phyloP scores from a whole-genome alignment of 2,329 filamentous ascomycete genomes.

The Aspergillus quadricinctus region DNA sequence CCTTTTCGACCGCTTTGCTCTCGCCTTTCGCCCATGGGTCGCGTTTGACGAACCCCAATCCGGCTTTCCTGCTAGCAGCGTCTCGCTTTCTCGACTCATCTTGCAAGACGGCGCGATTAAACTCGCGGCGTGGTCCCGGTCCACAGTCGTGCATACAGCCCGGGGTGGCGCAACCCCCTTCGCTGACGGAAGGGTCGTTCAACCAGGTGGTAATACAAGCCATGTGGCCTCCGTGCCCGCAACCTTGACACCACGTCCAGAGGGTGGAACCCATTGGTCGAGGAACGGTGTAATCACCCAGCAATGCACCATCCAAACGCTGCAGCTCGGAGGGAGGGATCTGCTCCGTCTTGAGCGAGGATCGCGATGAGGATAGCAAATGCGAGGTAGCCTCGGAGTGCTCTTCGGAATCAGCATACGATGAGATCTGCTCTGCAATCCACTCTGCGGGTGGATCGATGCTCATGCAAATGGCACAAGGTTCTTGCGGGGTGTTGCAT shows the following conservation, averaged over 20 bases:
- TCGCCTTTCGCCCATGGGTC: constrained; percentile 43
- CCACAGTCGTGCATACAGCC: constrained; percentile 60
- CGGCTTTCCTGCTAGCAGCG: constrained; percentile 29
- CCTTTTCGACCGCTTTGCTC: constrained; percentile 45
- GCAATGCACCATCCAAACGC: constrained; percentile 14
- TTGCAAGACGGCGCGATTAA: constrained; percentile 31
- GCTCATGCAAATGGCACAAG: constrained; percentile 41
- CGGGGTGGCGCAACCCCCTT: constrained; percentile 55
- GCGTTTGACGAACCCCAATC: constrained; percentile 36
- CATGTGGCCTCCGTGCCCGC: constrained; percentile 57
- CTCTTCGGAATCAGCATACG: constrained; percentile 8
- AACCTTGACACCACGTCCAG: constrained; percentile 57
- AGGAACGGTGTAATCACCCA: constrained; percentile 21
- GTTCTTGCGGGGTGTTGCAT: constrained; percentile 40
- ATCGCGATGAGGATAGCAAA: constrained; percentile 44
- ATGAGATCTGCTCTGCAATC: constrained; percentile 24
- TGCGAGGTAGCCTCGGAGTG: constrained; percentile 28
- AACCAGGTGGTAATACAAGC: constrained; percentile 57
- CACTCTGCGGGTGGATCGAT: constrained; percentile 39
- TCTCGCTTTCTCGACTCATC: constrained; percentile 31
- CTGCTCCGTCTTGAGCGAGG: constrained; percentile 36
- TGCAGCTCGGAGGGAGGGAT: constrained; percentile 23
- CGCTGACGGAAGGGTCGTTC: constrained; percentile 42
- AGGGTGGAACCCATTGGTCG: constrained; percentile 36
- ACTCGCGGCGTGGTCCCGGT: constrained; percentile 43